phyloP scores from a whole-genome alignment of 73 alveolate genomes.

The Uronychia setigera region DNA sequence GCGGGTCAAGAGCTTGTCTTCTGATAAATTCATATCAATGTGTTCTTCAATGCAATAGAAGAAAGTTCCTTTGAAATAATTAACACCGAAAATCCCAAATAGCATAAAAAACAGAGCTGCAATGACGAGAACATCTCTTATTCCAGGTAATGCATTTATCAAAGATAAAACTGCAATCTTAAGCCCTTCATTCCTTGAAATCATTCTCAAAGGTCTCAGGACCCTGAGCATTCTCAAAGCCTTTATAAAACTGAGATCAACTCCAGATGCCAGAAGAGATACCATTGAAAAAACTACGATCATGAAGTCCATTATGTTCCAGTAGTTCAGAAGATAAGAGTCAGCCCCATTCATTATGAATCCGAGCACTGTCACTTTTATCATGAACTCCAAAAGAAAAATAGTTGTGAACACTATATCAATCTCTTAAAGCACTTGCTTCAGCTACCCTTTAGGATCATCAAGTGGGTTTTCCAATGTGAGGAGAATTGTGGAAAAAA shows the following conservation, averaged over 20 bases:
- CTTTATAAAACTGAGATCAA: slow-evolving; percentile 10
- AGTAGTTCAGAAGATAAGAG: slow-evolving; percentile 11
- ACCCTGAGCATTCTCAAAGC: slow-evolving; percentile 13
- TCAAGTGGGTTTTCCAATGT: slow-evolving; percentile 1
- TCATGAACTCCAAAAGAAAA: slow-evolving; percentile 15
- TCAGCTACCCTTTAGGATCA: background rate
- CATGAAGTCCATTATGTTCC: slow-evolving; percentile 28
- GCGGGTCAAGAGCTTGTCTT: background rate
- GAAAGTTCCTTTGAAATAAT: slow-evolving; percentile 48
- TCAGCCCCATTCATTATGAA: slow-evolving; percentile 15
- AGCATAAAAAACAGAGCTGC: background rate
- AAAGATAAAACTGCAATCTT: background rate
- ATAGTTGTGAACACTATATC: slow-evolving; percentile 18
- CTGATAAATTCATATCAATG: background rate
- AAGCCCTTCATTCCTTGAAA: background rate
- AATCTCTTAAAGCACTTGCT: background rate
- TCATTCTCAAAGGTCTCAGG: background rate
- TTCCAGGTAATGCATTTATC: background rate
- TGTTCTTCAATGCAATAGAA: slow-evolving; percentile 1
- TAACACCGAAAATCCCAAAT: slow-evolving; percentile 37
- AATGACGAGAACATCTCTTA: background rate
- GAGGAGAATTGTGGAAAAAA: background rate
- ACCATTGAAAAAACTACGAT: slow-evolving; percentile 9
- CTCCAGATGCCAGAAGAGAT: background rate
- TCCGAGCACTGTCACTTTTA: slow-evolving; percentile 22